Percentiles rank a stretch among this genome's conserved stretches.
Evolutionary conservation across 169 alveolate genomes (phyloP).

Genomic region (Eimeria maxima): DNA sequence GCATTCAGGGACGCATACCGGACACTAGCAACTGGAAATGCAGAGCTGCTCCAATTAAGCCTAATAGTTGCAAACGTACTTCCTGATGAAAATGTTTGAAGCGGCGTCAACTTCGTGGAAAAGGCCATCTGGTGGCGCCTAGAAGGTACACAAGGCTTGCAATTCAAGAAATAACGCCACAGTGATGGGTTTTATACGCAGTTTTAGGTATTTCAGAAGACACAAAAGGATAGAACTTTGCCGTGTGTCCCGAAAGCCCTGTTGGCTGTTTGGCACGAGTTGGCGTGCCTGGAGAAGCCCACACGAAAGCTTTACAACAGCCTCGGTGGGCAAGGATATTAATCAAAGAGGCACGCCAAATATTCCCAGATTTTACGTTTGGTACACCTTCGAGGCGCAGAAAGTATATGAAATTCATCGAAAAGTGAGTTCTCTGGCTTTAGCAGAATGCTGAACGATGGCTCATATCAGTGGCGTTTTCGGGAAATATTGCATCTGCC

Average conservation of each 20-base stretch:
- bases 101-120: background rate
- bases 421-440: background rate
- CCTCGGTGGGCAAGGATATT: background rate
- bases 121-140: background rate
- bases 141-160: background rate
- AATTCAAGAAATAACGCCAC: background rate
- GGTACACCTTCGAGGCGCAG: background rate
- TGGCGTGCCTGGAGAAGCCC: background rate
- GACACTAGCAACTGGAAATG: background rate
- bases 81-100: background rate
- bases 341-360: background rate
- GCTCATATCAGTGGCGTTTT: background rate
- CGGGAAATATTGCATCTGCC: background rate
- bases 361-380: background rate
- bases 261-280: background rate
- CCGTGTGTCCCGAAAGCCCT: background rate
- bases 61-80: background rate
- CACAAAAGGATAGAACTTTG: background rate
- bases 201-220: background rate
- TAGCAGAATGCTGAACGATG: background rate
- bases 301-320: background rate
- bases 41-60: background rate
- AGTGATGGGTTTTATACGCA: background rate
- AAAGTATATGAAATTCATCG: background rate
- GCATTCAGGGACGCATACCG: background rate